Base-by-base conservation (phyloP, 495 filamentous ascomycete genomes). In the Daldinia loculata region DNA sequence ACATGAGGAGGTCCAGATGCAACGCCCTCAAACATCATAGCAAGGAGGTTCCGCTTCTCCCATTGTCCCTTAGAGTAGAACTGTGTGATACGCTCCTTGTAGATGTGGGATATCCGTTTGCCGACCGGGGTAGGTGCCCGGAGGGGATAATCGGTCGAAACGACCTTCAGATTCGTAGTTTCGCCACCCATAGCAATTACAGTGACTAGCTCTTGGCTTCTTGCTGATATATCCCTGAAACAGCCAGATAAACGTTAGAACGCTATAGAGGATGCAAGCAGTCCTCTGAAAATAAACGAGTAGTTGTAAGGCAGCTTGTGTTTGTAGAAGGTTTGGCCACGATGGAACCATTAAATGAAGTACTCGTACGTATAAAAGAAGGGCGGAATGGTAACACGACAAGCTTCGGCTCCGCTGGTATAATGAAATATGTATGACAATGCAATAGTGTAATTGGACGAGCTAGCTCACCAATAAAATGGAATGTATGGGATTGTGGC, bases 41-140 rank as follows among this genome's bases (percentile, higher is more conserved):
- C 86, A 41, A 89, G 82, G n/a, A 98, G 85, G 66, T 93, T 94
- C 66, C 91, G 85, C 24, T 86, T 82, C 66, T 88, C 85, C 84
- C 95, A 99, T 79, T 97, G 93, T 61, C 95, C 95, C 14, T 78
- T 80, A 22, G 84, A 82, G 50, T 91, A 93, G 82, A 99, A 97
- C 76, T 92, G 89, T 22, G 82, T 84, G 71, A 99, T 87, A 41
- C 95, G 89, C 72, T 93, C 90, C 68, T 89, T 91, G 84, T 97
- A 97, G 79, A 98, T 94, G 75, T 86, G 85, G 72, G 89, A 86
- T 74, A 98, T 97, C 75, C 93, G 90, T 81, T 96, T 91, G 66
- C 94, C 95, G 34, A 87, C 85, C 11, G 86, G 86, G 30, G 79
- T 76, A 14, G 76, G 78, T 6, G 84, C 84, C 52, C 77, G 81